Conservation (phyloP, 768 basidiomycete genomes). For the Cystobasidium onofrii region DNA sequence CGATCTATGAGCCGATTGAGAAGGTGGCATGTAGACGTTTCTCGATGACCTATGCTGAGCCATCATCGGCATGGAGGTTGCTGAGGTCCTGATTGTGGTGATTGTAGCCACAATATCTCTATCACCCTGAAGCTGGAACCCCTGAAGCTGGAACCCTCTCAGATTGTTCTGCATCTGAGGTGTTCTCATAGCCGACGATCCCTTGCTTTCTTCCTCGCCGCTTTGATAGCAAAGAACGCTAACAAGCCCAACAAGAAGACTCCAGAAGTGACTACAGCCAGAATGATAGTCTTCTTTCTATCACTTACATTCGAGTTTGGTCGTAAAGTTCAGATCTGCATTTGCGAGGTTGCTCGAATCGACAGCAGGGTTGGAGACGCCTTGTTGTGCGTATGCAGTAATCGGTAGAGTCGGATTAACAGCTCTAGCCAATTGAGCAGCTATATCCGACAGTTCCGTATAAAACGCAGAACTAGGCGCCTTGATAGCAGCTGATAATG, state of each 20-base stretch:
- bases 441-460: conserved; percentile 31
- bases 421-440: conserved; percentile 35
- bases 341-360: not conserved
- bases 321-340: not conserved
- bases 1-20: not conserved
- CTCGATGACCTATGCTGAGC: no score
- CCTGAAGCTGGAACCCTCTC: not conserved
- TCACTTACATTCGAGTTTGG: not conserved
- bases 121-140: no score
- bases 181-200: not conserved
- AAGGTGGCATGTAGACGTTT: no score
- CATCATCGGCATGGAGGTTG: no score
- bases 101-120: not conserved
- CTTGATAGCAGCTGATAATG: conserved; percentile 50
- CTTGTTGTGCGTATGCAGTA: conserved; percentile 19
- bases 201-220: conserved; percentile 15
- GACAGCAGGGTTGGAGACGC: conserved; percentile 10
- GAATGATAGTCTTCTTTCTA: conserved; percentile 41
- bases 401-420: conserved; percentile 31
- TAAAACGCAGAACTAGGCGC: conserved; percentile 39
- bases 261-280: conserved; percentile 40
- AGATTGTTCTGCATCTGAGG: not conserved
- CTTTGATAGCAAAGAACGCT: conserved; percentile 39
- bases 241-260: conserved; percentile 37
- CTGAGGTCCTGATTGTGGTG: no score